Conservation (phyloP, 2,329 filamentous ascomycete species). For the Tolypocladium ophioglossoides region DNA sequence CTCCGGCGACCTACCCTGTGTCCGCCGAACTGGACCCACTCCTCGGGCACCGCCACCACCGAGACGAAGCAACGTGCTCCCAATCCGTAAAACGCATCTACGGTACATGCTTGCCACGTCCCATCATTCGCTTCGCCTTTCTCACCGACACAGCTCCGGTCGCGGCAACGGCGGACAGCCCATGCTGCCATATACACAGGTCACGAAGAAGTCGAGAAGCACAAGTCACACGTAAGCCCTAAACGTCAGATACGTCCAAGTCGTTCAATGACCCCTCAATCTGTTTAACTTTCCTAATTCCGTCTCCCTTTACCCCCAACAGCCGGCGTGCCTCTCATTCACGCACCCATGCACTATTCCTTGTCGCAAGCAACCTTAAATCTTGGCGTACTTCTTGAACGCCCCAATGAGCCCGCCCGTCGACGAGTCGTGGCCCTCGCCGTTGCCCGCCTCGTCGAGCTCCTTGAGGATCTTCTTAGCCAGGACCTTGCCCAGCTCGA, state of each 20-base stretch:
- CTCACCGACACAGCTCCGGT: no score
- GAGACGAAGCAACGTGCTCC: no score
- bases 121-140: no score
- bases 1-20: no score
- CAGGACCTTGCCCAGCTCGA: constrained; percentile 91
- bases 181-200: no score
- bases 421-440: constrained; percentile 69
- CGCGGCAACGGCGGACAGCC: no score
- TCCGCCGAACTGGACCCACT: no score
- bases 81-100: no score
- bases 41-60: no score
- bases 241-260: background rate
- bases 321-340: background rate
- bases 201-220: no score
- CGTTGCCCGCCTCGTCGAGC: constrained; percentile 67
- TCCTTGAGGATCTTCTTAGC: constrained; percentile 87
- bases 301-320: background rate
- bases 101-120: no score
- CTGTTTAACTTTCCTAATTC: background rate
- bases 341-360: background rate
- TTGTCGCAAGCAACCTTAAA: constrained; percentile 23
- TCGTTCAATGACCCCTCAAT: background rate
- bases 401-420: constrained; percentile 83
- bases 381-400: constrained; percentile 67
- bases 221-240: background rate